A percentile compares a stretch with the other conserved stretches of the same genome.
These are phyloP conservation scores for Cubamyces sp. DNA, from an alignment of 768 basidiomycete genomes.

Conservation along the genomic window DNA sequence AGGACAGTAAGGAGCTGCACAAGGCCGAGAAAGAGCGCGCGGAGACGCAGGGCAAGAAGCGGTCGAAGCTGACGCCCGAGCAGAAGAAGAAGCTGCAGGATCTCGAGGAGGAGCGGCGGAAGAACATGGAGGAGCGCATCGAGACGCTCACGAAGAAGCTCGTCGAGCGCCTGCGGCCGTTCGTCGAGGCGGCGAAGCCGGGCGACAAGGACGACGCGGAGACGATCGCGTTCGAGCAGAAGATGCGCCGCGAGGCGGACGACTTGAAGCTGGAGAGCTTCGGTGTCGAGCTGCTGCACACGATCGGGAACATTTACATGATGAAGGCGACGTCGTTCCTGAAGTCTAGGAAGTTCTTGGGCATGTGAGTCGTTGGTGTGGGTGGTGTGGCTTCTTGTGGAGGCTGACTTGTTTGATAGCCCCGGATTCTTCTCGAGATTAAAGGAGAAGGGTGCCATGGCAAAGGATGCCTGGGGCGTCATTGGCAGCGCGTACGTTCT, in stretches of 20 bases:
- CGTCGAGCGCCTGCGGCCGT: constrained; percentile 82
- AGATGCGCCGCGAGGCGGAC: constrained; percentile 83
- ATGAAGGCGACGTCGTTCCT: constrained; percentile 91
- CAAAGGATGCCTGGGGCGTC: constrained; percentile 97
- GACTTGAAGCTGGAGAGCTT: constrained; percentile 98
- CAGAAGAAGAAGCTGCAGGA: constrained; percentile 83
- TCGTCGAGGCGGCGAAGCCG: constrained; percentile 87
- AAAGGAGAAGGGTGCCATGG: constrained; percentile 91
- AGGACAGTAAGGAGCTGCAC: constrained; percentile 31
- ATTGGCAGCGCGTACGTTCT: constrained; percentile 88
- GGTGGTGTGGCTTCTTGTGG: constrained; percentile 14
- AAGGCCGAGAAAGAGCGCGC: constrained; percentile 39
- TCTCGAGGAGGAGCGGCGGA: constrained; percentile 79
- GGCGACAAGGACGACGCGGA: constrained; percentile 83
- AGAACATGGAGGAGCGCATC: constrained; percentile 80
- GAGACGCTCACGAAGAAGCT: constrained; percentile 77
- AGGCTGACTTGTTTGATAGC: constrained; percentile 39
- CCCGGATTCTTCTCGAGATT: constrained; percentile 91
- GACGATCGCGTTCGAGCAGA: constrained; percentile 74
- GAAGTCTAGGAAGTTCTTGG: constrained; percentile 90
- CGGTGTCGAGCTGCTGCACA: constrained; percentile 92
- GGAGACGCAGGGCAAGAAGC: constrained; percentile 42
- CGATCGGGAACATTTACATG: constrained; percentile 90
- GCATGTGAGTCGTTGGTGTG: constrained; percentile 60
- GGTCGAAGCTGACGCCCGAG: constrained; percentile 70